These are phyloP conservation scores for Citrullus amarus DNA, from an alignment of 306 rosid genomes.

Conservation along the genomic window DNA sequence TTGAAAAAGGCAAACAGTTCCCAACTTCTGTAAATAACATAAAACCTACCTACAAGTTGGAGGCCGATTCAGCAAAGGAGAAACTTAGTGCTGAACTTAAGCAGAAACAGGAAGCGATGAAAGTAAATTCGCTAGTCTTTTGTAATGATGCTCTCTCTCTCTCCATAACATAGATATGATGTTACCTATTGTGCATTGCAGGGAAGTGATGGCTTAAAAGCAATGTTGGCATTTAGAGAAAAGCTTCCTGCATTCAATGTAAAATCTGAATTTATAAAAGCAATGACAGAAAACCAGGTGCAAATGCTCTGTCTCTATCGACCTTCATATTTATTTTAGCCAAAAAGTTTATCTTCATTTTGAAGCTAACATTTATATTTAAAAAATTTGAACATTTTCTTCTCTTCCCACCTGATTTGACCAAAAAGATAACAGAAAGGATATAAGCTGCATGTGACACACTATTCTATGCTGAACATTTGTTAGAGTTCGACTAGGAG, in stretches of 20 bases:
- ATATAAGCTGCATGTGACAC: neutral
- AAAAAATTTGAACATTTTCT: neutral
- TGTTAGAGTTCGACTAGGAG: too few relatives aligned
- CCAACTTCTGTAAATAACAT: slow-evolving; percentile 8
- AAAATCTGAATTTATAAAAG: slow-evolving; percentile 71
- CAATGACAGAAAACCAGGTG: slow-evolving; percentile 81
- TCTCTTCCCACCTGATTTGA: neutral
- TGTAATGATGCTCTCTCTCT: neutral
- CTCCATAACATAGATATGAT: neutral
- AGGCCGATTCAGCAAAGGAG: slow-evolving; percentile 39
- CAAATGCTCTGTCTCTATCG: neutral
- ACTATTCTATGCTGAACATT: neutral
- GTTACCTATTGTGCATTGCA: slow-evolving; percentile 16
- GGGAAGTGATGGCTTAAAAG: slow-evolving; percentile 47
- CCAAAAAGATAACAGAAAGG: neutral
- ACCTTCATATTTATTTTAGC: neutral
- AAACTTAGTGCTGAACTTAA: slow-evolving; percentile 56
- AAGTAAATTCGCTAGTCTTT: slow-evolving; percentile 27
- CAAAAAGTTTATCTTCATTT: neutral
- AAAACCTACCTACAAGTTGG: slow-evolving; percentile 21
- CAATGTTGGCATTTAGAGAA: slow-evolving; percentile 66
- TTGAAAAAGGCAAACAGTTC: slow-evolving; percentile 31
- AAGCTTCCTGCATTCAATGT: slow-evolving; percentile 75
- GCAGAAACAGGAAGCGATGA: slow-evolving; percentile 54
- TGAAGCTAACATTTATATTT: neutral